These are phyloP conservation scores for Syzygium malaccense DNA, from an alignment of 441 rosid species.

Conservation along the genomic window DNA sequence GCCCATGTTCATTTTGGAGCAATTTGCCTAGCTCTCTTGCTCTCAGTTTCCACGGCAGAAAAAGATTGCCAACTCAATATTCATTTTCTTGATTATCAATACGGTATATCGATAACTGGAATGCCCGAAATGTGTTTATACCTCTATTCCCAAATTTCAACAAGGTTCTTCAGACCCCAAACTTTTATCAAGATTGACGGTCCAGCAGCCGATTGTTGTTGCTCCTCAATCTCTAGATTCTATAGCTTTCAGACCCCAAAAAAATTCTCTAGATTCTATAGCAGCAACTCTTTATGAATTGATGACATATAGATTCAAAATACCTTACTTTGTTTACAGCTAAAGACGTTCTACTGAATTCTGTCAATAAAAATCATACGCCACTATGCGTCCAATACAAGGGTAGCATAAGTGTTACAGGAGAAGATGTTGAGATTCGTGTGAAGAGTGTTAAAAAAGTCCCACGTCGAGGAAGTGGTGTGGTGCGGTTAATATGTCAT, in stretches of 20 bases:
- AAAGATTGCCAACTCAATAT: not conserved
- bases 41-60: not conserved
- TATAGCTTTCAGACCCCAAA: not conserved
- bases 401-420: not conserved
- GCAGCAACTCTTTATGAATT: not conserved
- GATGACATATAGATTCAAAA: not conserved
- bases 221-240: not conserved
- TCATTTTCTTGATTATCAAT: not conserved
- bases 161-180: not conserved
- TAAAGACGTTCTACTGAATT: not conserved
- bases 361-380: not conserved
- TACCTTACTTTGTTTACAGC: not conserved
- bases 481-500: not conserved
- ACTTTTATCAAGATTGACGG: not conserved
- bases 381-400: not conserved
- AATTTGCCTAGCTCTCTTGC: not conserved
- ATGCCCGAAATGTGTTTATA: not conserved
- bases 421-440: not conserved
- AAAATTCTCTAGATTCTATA: not conserved
- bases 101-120: not conserved
- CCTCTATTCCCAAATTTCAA: not conserved
- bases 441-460: not conserved
- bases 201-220: not conserved
- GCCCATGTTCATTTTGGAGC: not conserved
- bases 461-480: accelerated